These are phyloP conservation scores for Lecanosticta acicola DNA, from an alignment of 2,329 filamentous ascomycete species.

Conservation along the genomic window DNA sequence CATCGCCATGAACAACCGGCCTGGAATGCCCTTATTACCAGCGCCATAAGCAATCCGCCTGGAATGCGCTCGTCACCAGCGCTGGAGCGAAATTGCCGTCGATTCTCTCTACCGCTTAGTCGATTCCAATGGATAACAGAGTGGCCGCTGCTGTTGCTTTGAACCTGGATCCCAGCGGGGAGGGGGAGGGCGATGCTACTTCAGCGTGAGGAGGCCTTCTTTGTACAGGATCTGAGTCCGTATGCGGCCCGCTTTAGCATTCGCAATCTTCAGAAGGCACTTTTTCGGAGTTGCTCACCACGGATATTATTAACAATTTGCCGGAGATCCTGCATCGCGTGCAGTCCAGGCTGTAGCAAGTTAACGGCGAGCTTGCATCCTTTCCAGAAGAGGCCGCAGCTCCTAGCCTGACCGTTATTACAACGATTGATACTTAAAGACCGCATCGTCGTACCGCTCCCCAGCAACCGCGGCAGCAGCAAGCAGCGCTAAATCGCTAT, in stretches of 20 bases:
- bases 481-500: neutral
- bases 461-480: no score
- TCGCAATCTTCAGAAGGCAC: conserved; percentile 41
- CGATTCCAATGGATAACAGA: no score
- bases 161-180: no score
- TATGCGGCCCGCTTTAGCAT: conserved; percentile 50
- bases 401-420: conserved; percentile 59
- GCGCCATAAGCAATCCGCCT: no score
- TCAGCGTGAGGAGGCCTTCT: conserved; percentile 48
- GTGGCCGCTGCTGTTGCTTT: no score
- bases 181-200: no score
- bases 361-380: conserved; percentile 50
- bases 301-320: conserved; percentile 38
- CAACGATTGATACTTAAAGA: conserved; percentile 53
- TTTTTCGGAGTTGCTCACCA: conserved; percentile 47
- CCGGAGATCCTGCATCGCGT: conserved; percentile 44
- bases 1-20: no score
- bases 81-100: no score
- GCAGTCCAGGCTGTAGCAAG: conserved; percentile 42
- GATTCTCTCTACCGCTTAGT: no score
- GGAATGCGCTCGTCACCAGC: no score
- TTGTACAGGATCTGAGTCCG: conserved; percentile 30
- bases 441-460: conserved; percentile 13
- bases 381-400: conserved; percentile 61
- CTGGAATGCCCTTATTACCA: no score